Evolutionary conservation across 106 monocot species (phyloP).

Genomic region (Iris macrosiphon): DNA sequence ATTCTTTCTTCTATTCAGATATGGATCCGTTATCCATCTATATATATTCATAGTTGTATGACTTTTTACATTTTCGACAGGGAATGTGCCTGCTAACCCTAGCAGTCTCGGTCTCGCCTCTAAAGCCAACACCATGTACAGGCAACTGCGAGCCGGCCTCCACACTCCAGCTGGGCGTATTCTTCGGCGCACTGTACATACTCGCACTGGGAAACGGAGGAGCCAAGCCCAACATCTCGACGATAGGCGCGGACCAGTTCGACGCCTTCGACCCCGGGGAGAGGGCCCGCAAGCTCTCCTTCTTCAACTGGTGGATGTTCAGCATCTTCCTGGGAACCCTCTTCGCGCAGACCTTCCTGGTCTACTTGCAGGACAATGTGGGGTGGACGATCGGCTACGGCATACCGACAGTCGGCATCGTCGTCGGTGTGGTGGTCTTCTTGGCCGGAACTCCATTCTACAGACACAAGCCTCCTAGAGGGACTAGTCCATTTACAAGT

Average conservation of each 20-base stretch:
- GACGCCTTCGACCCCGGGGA: constrained; percentile 28
- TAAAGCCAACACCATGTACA: constrained; percentile 22
- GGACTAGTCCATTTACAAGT: constrained; percentile 16
- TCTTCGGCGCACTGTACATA: constrained; percentile 24
- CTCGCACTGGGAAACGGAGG: constrained; percentile 25
- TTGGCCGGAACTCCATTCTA: constrained; percentile 25
- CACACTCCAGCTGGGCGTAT: constrained; percentile 17
- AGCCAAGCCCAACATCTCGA: constrained; percentile 33
- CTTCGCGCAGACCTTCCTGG: constrained; percentile 35
- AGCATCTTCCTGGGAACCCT: constrained; percentile 40
- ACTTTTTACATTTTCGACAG: no score
- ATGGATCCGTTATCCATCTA: no score
- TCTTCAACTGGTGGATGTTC: constrained; percentile 49
- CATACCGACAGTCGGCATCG: constrained; percentile 24
- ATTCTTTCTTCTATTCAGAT: no score
- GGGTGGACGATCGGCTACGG: constrained; percentile 40
- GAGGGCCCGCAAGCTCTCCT: constrained; percentile 29
- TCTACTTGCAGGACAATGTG: constrained; percentile 50
- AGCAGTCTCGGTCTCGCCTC: constrained; percentile 12
- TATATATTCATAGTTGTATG: no score
- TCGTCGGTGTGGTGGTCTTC: constrained; percentile 16
- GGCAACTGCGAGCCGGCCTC: constrained; percentile 12
- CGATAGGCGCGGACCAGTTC: constrained; percentile 34
- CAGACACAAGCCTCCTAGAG: constrained; percentile 23
- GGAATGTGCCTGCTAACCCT: constrained; percentile 28